Base-by-base conservation (phyloP, 768 basidiomycete species). In the Suillus subaureus region DNA sequence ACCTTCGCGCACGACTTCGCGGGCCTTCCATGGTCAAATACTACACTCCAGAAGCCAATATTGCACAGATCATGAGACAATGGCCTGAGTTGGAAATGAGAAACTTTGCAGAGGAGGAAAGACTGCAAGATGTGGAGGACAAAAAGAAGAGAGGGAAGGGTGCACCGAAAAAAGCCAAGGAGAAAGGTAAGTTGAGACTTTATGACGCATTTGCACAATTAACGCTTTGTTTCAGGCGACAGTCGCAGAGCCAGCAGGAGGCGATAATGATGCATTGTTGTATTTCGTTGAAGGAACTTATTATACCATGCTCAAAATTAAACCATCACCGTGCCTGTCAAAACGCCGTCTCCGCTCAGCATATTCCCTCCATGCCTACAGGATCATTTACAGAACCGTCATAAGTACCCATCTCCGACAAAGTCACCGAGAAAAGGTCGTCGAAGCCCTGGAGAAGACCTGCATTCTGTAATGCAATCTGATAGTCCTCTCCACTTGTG, bases 21-120 rank as follows among this genome's bases (percentile, higher is more conserved):
- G 97, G 96, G 0, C 94, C 94, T 0, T 85, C 93, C 33, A 92
- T 97, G 89, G 74, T 90, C 68, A 80, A 85, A 6, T 98, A 98
- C 80, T 96, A 96, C 78, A 92, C 91, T 0, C 74, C 79, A 26
- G 76, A 80, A n/a, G 70, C 92, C 65, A 82, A 86, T 66, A 79
- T 94, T 61, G 75, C 86, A 39, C 71, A 81, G 60, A 77, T 89
- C 12, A 82, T 81, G 3, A 80, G 81, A 42, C 68, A 82, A 65
- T 84, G 85, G 74, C 86, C 87, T 26, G 85, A 83, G 63, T 70
- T 89, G 52, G 84, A 87, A 67, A 73, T 94, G 47, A 81, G 87
- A 31, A 84, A 94, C 71, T 83, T 85, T 61, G 82, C 83, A 42
- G 93, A 94, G 78, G 82, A 85, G 67, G 85, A 88, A 77, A 81